Base-by-base conservation (phyloP, 176 grass and related monocot genomes). In the Eragrostis nindensis region DNA sequence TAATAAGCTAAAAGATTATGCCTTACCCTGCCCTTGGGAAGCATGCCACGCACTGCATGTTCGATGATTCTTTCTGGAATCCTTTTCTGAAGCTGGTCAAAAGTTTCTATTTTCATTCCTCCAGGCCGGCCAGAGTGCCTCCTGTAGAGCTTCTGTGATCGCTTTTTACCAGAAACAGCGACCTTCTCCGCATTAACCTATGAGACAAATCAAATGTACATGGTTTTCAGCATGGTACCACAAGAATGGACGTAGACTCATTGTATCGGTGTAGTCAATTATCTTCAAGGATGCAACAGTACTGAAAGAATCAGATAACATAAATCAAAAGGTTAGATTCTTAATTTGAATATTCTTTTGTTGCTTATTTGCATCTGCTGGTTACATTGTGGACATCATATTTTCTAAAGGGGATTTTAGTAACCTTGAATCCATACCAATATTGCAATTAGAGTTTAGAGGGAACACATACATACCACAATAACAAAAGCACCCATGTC, bases 401-500 rank as follows among this genome's bases (percentile, higher is more conserved):
- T 27, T 47, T 74, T 46, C 25, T 19, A 47, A 30, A 7, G 50
- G 19, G 43, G 24, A 53, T 7, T n/a, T n/a, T 5, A 55, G 21
- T 70, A 38, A 62, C 19, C 25, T 71, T 72, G 19, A 11, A 3
- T 39, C 30, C 21, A 40, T 50, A 41, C 6, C 19, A 85, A 24
- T 19, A 38, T 14, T 21, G 32, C 38, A 67, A 62, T 16, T 50
- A 52, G 32, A 36, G 32, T 30, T 53, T 48, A 1, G 18, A 72
- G 57, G 49, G 44, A 46, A 43, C 6, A 7, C 10, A 81, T 75
- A 83, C 81, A 73, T 95, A 99, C 96, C 96, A 99, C 96, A 86
- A 99, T 79, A 72, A 99, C 96, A 82, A 93, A 99, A 69, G 96
- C 90, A 62, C 96, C 96, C 96, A 99, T 99, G 79, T 99, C 96